These are phyloP conservation scores for Aspergillus coremiiformis DNA, from an alignment of 495 filamentous ascomycete genomes.

Conservation along the genomic window DNA sequence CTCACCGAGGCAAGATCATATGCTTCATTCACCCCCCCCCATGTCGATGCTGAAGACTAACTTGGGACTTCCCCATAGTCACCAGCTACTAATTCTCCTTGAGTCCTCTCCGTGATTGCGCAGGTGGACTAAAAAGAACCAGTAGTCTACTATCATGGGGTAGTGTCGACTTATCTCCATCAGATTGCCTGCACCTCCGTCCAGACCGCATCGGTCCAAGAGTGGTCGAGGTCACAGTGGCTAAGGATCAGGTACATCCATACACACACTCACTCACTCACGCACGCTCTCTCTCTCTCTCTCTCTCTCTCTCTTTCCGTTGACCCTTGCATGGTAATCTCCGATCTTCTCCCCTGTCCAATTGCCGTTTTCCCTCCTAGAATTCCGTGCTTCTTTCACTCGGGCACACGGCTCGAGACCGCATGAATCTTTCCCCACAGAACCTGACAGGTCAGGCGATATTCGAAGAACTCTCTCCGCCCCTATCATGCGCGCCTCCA, in stretches of 20 bases:
- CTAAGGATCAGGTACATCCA: conserved; percentile 2
- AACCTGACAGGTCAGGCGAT: conserved; percentile 19
- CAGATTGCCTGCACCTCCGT: background rate
- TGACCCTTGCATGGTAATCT: conserved; percentile 7
- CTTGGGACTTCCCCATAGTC: background rate
- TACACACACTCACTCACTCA: no score
- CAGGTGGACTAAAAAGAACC: background rate
- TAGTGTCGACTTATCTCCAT: background rate
- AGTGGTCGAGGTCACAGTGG: background rate
- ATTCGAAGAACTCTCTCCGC: background rate
- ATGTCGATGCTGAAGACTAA: background rate
- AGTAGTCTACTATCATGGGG: background rate
- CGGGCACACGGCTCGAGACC: conserved; percentile 7
- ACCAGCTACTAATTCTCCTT: background rate
- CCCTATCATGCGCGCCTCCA: conserved; percentile 6
- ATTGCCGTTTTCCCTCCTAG: background rate
- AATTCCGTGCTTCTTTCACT: background rate
- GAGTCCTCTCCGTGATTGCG: background rate
- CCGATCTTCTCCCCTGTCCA: background rate
- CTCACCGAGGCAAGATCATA: background rate
- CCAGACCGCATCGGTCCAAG: background rate
- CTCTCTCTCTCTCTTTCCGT: background rate
- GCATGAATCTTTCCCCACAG: conserved; percentile 4
- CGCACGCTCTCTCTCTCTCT: no score
- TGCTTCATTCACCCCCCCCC: background rate